A percentile compares a stretch with the other conserved stretches of the same genome.
phyloP scores from a whole-genome alignment of 495 filamentous ascomycete species.

The Aspergillus heteromorphus region DNA sequence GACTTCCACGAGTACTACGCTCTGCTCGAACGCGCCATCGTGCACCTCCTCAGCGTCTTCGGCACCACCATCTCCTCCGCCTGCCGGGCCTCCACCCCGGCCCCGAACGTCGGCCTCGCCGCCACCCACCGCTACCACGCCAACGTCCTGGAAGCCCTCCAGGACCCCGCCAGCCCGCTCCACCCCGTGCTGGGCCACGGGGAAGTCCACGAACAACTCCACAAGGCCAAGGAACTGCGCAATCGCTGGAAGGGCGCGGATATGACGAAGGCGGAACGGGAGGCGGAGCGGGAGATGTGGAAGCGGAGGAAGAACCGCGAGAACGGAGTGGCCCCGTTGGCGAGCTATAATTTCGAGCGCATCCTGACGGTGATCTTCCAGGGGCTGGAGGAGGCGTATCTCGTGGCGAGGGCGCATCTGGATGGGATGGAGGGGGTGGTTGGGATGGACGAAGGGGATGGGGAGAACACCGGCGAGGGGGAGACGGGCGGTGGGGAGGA shows the following conservation, averaged over 20 bases:
- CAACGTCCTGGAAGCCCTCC: conserved; percentile 55
- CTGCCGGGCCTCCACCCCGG: neutral
- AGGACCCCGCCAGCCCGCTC: conserved; percentile 45
- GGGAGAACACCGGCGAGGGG: too few species aligned
- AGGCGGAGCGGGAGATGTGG: conserved; percentile 10
- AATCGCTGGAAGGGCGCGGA: conserved; percentile 64
- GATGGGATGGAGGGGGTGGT: neutral
- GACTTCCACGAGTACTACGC: conserved; percentile 70
- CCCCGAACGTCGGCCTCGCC: neutral
- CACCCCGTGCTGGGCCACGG: conserved; percentile 44
- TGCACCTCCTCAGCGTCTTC: conserved; percentile 54
- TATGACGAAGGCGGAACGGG: conserved; percentile 31
- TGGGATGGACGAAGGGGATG: neutral
- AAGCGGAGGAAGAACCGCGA: neutral
- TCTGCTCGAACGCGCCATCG: conserved; percentile 57
- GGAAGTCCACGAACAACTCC: conserved; percentile 43
- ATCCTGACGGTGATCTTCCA: conserved; percentile 43
- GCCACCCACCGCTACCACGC: conserved; percentile 54
- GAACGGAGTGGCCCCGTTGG: conserved; percentile 27
- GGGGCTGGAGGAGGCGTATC: conserved; percentile 33
- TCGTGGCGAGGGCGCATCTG: neutral
- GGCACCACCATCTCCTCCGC: conserved; percentile 40
- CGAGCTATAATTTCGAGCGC: conserved; percentile 50
- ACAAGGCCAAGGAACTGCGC: conserved; percentile 56
- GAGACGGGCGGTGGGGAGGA: neutral